Conservation (phyloP, 2,329 filamentous ascomycete species). For the Aaosphaeria arxii region DNA sequence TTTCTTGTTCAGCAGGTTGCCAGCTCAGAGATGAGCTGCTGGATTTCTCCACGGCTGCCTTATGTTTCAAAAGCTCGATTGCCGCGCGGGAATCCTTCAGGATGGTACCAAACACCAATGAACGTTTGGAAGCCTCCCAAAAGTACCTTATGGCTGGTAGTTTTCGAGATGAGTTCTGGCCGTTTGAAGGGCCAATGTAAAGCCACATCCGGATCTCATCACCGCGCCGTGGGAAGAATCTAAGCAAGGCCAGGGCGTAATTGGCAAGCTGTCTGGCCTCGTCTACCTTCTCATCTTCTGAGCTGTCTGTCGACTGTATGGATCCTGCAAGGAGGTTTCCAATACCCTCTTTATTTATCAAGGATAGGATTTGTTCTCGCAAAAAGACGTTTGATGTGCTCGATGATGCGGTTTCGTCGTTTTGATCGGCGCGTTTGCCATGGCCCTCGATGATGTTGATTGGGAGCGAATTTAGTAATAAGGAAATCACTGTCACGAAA, state of each 20-base stretch:
- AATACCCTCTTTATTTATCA: constrained; percentile 75
- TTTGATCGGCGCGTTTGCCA: constrained; percentile 25
- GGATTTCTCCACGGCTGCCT: constrained; percentile 1
- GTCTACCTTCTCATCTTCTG: constrained; percentile 40
- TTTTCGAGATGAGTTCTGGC: constrained; percentile 29
- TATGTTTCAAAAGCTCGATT: constrained; percentile 54
- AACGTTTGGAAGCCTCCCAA: constrained; percentile 66
- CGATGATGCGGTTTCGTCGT: constrained; percentile 27
- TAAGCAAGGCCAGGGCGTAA: constrained; percentile 80
- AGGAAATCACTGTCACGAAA: constrained; percentile 56
- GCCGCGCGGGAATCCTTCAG: constrained; percentile 57
- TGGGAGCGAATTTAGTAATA: constrained; percentile 55
- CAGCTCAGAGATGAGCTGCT: constrained; percentile 21
- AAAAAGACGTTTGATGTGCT: constrained; percentile 50
- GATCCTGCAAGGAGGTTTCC: constrained; percentile 56
- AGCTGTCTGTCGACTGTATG: constrained; percentile 32
- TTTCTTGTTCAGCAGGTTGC: constrained; percentile 30
- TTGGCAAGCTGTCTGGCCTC: constrained; percentile 75
- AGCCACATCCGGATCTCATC: constrained; percentile 95
- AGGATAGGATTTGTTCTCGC: constrained; percentile 61
- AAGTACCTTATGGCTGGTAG: constrained; percentile 77
- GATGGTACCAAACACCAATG: constrained; percentile 57
- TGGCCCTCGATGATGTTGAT: constrained; percentile 54
- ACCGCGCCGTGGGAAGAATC: constrained; percentile 75
- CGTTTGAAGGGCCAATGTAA: constrained; percentile 68